Evolutionary conservation across 192 early-diverging fungal genomes (phyloP).

Genomic region (Pecoramyces ruminantium): DNA sequence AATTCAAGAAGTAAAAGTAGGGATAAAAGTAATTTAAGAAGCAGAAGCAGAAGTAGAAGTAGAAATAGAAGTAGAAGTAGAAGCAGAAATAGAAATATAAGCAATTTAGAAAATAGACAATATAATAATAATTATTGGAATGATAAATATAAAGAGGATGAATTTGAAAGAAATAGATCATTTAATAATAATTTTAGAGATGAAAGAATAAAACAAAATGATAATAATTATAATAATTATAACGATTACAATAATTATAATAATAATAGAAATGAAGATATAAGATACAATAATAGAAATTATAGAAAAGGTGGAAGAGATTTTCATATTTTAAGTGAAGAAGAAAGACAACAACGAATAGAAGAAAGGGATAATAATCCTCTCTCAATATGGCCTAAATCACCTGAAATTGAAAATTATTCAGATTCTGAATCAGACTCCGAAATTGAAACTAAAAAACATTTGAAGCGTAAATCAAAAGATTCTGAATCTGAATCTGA

Average conservation of each 20-base stretch:
- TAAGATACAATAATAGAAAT: background rate
- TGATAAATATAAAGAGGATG: background rate
- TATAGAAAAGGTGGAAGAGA: background rate
- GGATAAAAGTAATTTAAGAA: background rate
- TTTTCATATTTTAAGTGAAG: background rate
- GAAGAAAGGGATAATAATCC: background rate
- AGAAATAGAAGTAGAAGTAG: background rate
- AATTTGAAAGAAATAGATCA: background rate
- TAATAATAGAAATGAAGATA: background rate
- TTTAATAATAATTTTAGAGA: background rate
- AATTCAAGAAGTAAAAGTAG: background rate
- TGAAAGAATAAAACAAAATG: background rate
- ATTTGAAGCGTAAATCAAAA: background rate
- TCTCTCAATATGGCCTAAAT: background rate
- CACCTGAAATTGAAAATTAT: background rate
- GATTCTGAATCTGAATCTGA: background rate
- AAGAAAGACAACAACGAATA: background rate
- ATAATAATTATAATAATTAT: background rate
- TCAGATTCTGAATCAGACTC: background rate
- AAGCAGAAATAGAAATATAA: background rate
- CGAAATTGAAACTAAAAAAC: background rate
- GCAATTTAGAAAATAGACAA: background rate
- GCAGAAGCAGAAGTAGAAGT: background rate
- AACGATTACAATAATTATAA: background rate
- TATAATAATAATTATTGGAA: too few species aligned